A percentile compares a stretch with the other conserved stretches of the same genome.
These are phyloP conservation scores for Acer yangbiense DNA, from an alignment of 345 rosid species.

Conservation along the genomic window DNA sequence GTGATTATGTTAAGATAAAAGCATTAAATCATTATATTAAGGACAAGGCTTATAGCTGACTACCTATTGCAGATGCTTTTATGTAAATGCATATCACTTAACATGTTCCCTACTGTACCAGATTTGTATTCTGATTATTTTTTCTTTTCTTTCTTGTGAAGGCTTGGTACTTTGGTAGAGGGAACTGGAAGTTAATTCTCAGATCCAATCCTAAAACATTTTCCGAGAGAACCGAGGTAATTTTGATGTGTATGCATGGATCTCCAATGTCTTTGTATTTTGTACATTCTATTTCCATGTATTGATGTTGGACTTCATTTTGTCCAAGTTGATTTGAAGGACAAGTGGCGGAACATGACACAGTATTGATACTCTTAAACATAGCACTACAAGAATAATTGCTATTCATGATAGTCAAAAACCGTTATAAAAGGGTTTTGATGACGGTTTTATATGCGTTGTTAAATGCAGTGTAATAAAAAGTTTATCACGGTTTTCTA, in stretches of 20 bases:
- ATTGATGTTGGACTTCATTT: neutral
- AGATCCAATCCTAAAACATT: constrained; percentile 25
- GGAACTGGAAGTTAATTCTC: constrained; percentile 51
- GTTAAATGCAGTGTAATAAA: too few relatives aligned
- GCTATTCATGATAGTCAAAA: too few relatives aligned
- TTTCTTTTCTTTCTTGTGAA: constrained; percentile 12
- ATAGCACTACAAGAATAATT: too few relatives aligned
- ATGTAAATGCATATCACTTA: too few relatives aligned
- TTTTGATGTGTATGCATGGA: neutral
- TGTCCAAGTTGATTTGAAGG: constrained; percentile 63
- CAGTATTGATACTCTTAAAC: constrained; percentile 16
- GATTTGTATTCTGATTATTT: neutral
- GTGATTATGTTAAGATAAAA: constrained; percentile 1
- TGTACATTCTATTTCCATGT: neutral
- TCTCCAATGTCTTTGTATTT: neutral
- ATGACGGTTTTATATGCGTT: too few relatives aligned
- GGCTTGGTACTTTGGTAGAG: constrained; percentile 55
- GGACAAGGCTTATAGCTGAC: too few relatives aligned
- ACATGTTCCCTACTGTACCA: neutral
- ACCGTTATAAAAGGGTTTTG: too few relatives aligned
- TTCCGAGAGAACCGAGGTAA: constrained; percentile 48
- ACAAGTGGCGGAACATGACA: constrained; percentile 68
- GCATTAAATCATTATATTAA: neutral
- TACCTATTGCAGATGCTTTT: too few relatives aligned
- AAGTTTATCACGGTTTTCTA: too few relatives aligned